Evolutionary conservation across 345 rosid genomes (phyloP).

Genomic region (Anastatica hierochuntica): DNA sequence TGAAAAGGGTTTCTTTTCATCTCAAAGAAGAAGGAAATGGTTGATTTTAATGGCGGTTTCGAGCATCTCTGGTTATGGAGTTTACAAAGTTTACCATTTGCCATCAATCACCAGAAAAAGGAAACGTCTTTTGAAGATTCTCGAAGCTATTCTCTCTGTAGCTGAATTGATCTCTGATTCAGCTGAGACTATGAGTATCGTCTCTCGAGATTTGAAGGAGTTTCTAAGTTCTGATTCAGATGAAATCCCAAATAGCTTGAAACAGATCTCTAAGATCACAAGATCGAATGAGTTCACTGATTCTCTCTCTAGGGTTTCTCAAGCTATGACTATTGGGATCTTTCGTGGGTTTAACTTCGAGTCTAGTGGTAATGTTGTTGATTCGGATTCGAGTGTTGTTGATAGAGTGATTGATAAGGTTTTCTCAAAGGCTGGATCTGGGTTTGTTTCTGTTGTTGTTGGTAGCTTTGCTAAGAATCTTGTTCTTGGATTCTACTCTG

Average conservation of each 20-base stretch:
- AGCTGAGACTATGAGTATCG: slow-evolving; percentile 44
- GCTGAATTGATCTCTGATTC: slow-evolving; percentile 74
- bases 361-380: slow-evolving; percentile 16
- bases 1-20: slow-evolving; percentile 30
- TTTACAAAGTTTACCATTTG: slow-evolving; percentile 53
- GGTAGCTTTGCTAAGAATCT: slow-evolving; percentile 94
- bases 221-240: slow-evolving; percentile 71
- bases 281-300: slow-evolving; percentile 52
- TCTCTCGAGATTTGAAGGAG: slow-evolving; percentile 55
- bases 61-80: slow-evolving; percentile 72
- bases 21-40: slow-evolving; percentile 56
- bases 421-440: slow-evolving; percentile 61
- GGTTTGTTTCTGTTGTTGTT: slow-evolving; percentile 70
- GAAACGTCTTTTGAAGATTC: slow-evolving; percentile 45
- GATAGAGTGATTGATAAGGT: slow-evolving; percentile 64
- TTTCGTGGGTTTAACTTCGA: slow-evolving; percentile 39
- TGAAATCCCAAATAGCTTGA: slow-evolving; percentile 73
- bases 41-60: slow-evolving; percentile 41
- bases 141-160: slow-evolving; percentile 49
- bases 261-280: slow-evolving; percentile 70
- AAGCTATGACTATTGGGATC: slow-evolving; percentile 62
- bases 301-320: slow-evolving; percentile 45
- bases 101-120: slow-evolving; percentile 58
- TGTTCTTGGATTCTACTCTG: slow-evolving; percentile 65
- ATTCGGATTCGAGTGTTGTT: slow-evolving; percentile 26